phyloP scores from a whole-genome alignment of 2,329 filamentous ascomycete species.

The Talaromyces sp. region DNA sequence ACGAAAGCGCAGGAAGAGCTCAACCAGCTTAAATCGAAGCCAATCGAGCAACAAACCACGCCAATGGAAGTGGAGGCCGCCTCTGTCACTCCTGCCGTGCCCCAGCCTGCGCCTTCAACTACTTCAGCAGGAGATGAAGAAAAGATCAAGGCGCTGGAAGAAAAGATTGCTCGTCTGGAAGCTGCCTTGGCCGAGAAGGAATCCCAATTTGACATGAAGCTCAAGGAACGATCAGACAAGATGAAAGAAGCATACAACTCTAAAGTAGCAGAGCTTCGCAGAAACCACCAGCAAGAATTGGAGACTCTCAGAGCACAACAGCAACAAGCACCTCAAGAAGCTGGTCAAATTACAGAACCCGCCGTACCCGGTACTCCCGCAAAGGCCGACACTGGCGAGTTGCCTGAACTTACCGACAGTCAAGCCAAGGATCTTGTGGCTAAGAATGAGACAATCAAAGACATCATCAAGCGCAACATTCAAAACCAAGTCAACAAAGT shows the following conservation, averaged over 20 bases:
- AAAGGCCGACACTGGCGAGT: constrained; percentile 28
- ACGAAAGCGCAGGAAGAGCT: constrained; percentile 58
- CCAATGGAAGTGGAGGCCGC: constrained; percentile 47
- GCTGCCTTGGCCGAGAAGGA: constrained; percentile 50
- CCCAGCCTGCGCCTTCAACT: constrained; percentile 19
- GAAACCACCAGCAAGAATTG: constrained; percentile 47
- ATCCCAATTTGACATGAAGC: constrained; percentile 45
- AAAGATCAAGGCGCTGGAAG: constrained; percentile 58
- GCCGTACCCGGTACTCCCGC: constrained; percentile 22
- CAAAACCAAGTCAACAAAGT: constrained; percentile 42
- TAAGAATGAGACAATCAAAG: constrained; percentile 46
- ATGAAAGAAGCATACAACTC: constrained; percentile 65
- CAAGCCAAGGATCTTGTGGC: constrained; percentile 48
- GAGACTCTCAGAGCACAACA: constrained; percentile 45
- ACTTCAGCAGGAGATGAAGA: constrained; percentile 41
- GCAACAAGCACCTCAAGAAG: neutral
- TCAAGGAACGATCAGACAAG: constrained; percentile 49
- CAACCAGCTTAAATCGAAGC: constrained; percentile 44
- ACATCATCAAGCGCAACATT: constrained; percentile 55
- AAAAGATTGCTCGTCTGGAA: constrained; percentile 51
- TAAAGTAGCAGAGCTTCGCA: constrained; percentile 56
- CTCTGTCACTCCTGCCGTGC: constrained; percentile 28
- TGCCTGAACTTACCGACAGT: constrained; percentile 43
- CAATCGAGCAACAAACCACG: constrained; percentile 43
- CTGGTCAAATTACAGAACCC: constrained; percentile 28